phyloP scores from a whole-genome alignment of 768 basidiomycete species.

The Auriscalpium vulgare region DNA sequence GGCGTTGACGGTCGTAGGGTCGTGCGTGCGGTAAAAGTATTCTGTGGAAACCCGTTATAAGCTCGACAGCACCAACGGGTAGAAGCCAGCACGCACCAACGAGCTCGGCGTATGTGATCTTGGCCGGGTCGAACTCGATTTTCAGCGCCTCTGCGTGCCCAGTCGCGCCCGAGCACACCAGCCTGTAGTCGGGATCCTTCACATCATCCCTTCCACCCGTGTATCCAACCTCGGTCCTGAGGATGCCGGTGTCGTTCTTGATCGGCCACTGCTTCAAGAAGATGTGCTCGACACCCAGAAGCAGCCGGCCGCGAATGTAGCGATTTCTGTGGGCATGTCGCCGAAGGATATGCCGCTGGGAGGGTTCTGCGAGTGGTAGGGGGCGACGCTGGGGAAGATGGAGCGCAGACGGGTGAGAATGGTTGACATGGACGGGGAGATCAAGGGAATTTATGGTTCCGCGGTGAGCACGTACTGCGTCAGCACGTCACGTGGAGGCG shows the following conservation, averaged over 20 bases:
- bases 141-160: slow-evolving; percentile 84
- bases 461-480: not conserved
- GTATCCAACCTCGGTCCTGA: slow-evolving; percentile 72
- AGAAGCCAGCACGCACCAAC: slow-evolving; percentile 52
- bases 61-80: not conserved
- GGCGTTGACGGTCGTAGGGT: slow-evolving; percentile 75
- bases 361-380: slow-evolving; percentile 9
- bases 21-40: slow-evolving; percentile 93
- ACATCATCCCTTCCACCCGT: slow-evolving; percentile 58
- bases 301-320: slow-evolving; percentile 57
- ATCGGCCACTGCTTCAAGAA: slow-evolving; percentile 75
- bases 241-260: slow-evolving; percentile 60
- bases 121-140: slow-evolving; percentile 76
- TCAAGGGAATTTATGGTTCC: too few species aligned
- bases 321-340: slow-evolving; percentile 25
- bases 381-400: not conserved
- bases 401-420: slow-evolving; percentile 1
- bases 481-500: not conserved
- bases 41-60: slow-evolving; percentile 34
- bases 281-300: slow-evolving; percentile 86
- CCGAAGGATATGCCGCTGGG: not conserved
- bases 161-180: slow-evolving; percentile 75
- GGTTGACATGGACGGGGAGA: slow-evolving; percentile 1
- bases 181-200: slow-evolving; percentile 56
- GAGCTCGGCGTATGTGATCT: slow-evolving; percentile 77